Evolutionary conservation across 768 basidiomycete genomes (phyloP), one percentile per base, ranked within the genome.

Genomic region (Boletus sp.): DNA sequence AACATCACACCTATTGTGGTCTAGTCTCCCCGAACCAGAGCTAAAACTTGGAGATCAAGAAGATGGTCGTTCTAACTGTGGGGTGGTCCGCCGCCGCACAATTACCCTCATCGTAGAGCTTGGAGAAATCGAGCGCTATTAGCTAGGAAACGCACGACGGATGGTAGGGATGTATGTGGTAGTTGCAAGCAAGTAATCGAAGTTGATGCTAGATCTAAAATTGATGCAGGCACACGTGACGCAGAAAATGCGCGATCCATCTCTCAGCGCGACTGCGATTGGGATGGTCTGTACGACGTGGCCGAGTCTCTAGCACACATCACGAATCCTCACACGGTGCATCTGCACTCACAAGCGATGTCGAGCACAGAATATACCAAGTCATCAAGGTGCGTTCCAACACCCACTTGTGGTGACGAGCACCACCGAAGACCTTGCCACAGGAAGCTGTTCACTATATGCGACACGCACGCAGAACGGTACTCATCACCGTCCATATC

Each of bases 361-460:
- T 98, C 39, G 97, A 98, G 67, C 98, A 98, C 72, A 79, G 97
- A 55, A 82, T 98, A 67, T 93, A 96, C 70, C 92, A 98, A 68
- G 88, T 98, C 39, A 81, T 96, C 62, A 91, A 97, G 82, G 93
- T 92, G 58, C 41, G 76, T 25, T 19, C 37, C 50, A 8, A 29
- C 27, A 5, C 25, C 14, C 2, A n/a, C n/a, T 7, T 25, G 32
- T 41, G 5, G 5, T 19, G 51, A 29, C 15, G 17, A 32, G 15
- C 8, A 9, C 21, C 15, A 9, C 19, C 40, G 46, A 61, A 11
- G 33, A 2, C 29, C 21, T 37, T 21, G n/a, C 33, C 39, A 1
- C 34, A 70, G 88, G 96, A 98, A 81, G 93, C 96, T 9, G 86
- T 93, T 25, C 88, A 95, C 48, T 99, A 96, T 72, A 97, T 96